Evolutionary conservation across 2,329 filamentous ascomycete species (phyloP).

Genomic region (Capronia epimyces): DNA sequence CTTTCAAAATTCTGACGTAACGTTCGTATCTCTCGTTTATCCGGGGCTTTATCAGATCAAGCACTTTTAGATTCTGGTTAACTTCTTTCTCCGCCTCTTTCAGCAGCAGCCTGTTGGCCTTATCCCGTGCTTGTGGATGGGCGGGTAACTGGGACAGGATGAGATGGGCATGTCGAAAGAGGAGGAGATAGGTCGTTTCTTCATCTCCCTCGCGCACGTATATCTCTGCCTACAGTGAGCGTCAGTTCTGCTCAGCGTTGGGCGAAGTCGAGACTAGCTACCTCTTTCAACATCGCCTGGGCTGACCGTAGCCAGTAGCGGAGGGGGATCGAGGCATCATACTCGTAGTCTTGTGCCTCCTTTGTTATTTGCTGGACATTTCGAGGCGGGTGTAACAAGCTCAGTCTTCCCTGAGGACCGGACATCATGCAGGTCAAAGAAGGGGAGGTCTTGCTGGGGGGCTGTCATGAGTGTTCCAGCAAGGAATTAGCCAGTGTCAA

Average conservation of each 20-base stretch:
- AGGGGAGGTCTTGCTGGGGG: neutral
- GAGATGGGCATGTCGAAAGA: slow-evolving; percentile 85
- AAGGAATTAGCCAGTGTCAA: slow-evolving; percentile 7
- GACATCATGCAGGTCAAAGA: slow-evolving; percentile 11
- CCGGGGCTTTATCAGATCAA: slow-evolving; percentile 74
- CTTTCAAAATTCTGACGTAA: slow-evolving; percentile 53
- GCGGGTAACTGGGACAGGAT: slow-evolving; percentile 66
- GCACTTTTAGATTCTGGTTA: slow-evolving; percentile 57
- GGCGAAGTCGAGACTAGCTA: slow-evolving; percentile 38
- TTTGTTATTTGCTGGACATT: slow-evolving; percentile 71
- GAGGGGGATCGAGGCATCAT: slow-evolving; percentile 69
- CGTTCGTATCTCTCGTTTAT: slow-evolving; percentile 66
- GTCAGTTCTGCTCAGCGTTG: slow-evolving; percentile 17
- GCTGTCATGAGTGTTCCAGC: neutral
- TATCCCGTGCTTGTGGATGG: slow-evolving; percentile 69
- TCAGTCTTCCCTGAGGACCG: slow-evolving; percentile 20
- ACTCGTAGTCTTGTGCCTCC: slow-evolving; percentile 73
- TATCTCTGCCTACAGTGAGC: slow-evolving; percentile 61
- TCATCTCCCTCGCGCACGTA: slow-evolving; percentile 83
- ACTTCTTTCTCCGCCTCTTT: slow-evolving; percentile 58
- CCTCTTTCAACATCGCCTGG: slow-evolving; percentile 73
- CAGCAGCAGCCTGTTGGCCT: slow-evolving; percentile 53
- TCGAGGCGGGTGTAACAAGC: slow-evolving; percentile 46
- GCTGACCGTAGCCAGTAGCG: slow-evolving; percentile 78
- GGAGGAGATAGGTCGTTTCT: slow-evolving; percentile 80